Conservation (phyloP, 495 filamentous ascomycete species). For the Hamigera avellanea region DNA sequence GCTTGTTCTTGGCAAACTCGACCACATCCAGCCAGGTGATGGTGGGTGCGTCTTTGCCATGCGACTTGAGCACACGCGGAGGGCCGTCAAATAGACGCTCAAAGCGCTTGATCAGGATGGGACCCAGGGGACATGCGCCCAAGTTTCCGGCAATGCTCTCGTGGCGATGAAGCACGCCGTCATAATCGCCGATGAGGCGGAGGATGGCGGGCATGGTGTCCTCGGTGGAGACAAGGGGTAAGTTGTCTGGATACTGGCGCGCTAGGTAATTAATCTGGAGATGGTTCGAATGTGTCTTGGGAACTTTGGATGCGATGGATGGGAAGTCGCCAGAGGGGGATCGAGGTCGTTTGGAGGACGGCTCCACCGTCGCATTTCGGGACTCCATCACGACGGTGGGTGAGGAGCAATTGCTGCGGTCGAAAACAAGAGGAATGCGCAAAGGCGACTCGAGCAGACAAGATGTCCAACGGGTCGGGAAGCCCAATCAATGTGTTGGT, state of each 20-base stretch:
- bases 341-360: conserved; percentile 47
- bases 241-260: conserved; percentile 47
- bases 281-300: conserved; percentile 44
- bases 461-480: not conserved
- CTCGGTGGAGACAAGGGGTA: conserved; percentile 48
- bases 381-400: conserved; percentile 26
- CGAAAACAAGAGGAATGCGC: conserved; percentile 8
- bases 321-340: conserved; percentile 41
- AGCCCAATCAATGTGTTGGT: not conserved
- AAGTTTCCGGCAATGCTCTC: conserved; percentile 79
- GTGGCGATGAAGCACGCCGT: conserved; percentile 70
- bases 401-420: conserved; percentile 4
- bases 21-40: conserved; percentile 79
- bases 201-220: conserved; percentile 52
- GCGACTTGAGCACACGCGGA: conserved; percentile 54
- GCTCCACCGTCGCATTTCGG: conserved; percentile 20
- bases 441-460: not conserved
- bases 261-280: conserved; percentile 77
- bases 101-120: conserved; percentile 74
- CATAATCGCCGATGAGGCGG: conserved; percentile 63
- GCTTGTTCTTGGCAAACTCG: conserved; percentile 69
- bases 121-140: conserved; percentile 70
- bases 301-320: conserved; percentile 36
- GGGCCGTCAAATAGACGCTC: conserved; percentile 76
- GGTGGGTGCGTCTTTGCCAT: conserved; percentile 49